Conservation (phyloP, 495 filamentous ascomycete genomes). For the Sabuloglossum arenarium region DNA sequence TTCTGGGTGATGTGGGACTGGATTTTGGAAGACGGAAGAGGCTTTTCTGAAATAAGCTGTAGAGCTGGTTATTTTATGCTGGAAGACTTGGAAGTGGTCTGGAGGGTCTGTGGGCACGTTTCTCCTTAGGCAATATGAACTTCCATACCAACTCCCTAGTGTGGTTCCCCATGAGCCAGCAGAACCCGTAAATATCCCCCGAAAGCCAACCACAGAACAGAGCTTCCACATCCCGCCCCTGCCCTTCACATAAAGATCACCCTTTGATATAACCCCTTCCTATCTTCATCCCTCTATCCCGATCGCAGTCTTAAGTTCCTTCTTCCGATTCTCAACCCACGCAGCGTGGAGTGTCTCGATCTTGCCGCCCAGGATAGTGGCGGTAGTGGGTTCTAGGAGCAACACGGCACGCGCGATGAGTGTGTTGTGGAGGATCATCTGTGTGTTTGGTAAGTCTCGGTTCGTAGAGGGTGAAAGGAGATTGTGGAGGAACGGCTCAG, state of each 20-base stretch:
- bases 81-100: not conserved
- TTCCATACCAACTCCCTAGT: too few relatives aligned
- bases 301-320: conserved; percentile 38
- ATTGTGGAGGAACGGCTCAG: too few relatives aligned
- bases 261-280: too few relatives aligned
- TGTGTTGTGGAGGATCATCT: conserved; percentile 47
- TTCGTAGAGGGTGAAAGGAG: too few relatives aligned
- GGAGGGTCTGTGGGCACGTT: too few relatives aligned
- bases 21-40: not conserved
- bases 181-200: too few relatives aligned
- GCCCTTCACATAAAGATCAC: too few relatives aligned
- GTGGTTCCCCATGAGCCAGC: too few relatives aligned
- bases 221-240: too few relatives aligned
- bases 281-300: conserved; percentile 5
- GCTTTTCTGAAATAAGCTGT: not conserved
- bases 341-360: conserved; percentile 57
- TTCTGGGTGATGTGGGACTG: not conserved
- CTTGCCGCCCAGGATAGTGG: conserved; percentile 61
- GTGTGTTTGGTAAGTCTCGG: conserved; percentile 23
- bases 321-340: conserved; percentile 58
- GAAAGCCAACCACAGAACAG: too few relatives aligned
- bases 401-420: conserved; percentile 57
- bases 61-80: not conserved
- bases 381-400: conserved; percentile 43
- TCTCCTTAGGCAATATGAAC: too few relatives aligned